Conservation (phyloP, 1,284 basidiomycete species). For the Moesziomyces antarcticus region DNA sequence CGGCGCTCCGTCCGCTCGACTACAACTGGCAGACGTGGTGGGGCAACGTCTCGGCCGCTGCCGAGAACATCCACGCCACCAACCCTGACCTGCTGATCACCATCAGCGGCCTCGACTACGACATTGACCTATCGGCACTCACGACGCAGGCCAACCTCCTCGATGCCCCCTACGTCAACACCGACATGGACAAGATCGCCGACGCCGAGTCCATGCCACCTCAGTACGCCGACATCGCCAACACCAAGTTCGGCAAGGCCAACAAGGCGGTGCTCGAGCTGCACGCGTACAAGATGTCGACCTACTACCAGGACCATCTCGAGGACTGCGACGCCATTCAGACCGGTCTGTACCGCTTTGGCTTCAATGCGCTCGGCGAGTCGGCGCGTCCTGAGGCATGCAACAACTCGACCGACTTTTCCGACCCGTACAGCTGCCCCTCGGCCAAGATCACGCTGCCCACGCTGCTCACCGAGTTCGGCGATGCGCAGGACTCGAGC, state of each 20-base stretch:
- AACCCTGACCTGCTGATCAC: conserved; percentile 49
- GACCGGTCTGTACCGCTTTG: conserved; percentile 31
- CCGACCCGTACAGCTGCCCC: conserved; percentile 32
- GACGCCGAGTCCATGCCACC: conserved; percentile 17
- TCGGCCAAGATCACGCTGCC: conserved; percentile 27
- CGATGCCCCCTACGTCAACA: conserved; percentile 25
- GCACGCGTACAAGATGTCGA: conserved; percentile 39
- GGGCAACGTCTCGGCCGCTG: conserved; percentile 36
- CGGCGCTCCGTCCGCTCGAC: conserved; percentile 12
- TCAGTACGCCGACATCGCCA: conserved; percentile 22
- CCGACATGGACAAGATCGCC: conserved; percentile 24
- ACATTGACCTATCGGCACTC: conserved; percentile 40
- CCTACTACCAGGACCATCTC: conserved; percentile 28
- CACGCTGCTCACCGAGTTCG: conserved; percentile 36
- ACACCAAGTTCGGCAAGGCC: conserved; percentile 33
- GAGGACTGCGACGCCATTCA: conserved; percentile 33
- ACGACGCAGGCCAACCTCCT: conserved; percentile 26
- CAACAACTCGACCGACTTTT: conserved; percentile 16
- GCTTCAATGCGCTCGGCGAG: conserved; percentile 43
- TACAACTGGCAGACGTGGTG: conserved; percentile 49
- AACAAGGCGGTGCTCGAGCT: conserved; percentile 47
- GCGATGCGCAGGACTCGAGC: conserved; percentile 24
- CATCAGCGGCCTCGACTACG: conserved; percentile 42
- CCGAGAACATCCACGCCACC: conserved; percentile 40
- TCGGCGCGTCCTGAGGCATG: conserved; percentile 21